Evolutionary conservation across 306 rosid species (phyloP).

Genomic region (Crotalaria pallida): DNA sequence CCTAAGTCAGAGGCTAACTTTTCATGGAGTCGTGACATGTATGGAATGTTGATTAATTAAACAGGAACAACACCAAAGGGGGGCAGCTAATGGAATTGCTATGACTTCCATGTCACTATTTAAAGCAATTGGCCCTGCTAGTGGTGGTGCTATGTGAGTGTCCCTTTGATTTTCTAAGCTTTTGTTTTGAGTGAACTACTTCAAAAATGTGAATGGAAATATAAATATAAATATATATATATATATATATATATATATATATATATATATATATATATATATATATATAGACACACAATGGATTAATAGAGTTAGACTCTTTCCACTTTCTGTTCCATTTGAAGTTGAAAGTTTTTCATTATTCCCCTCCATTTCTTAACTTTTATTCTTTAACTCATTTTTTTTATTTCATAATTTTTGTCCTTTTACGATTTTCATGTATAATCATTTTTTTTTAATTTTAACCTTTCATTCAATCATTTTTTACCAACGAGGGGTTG

Average conservation of each 20-base stretch:
- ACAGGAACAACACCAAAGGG: slow-evolving; percentile 82
- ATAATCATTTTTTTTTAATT: too few species aligned
- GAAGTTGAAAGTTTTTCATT: background rate
- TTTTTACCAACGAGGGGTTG: too few species aligned
- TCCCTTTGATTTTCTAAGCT: background rate
- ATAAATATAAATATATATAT: too few species aligned
- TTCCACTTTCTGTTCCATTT: background rate
- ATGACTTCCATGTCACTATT: slow-evolving; percentile 80
- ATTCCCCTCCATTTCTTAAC: too few species aligned
- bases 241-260: too few species aligned
- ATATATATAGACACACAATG: too few species aligned
- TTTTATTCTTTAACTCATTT: too few species aligned
- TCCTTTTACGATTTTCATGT: too few species aligned
- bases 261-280: too few species aligned
- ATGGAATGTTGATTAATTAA: slow-evolving; percentile 18
- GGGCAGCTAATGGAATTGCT: slow-evolving; percentile 86
- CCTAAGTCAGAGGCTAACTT: background rate
- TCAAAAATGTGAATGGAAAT: background rate
- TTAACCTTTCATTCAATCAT: too few species aligned
- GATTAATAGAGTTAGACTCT: background rate
- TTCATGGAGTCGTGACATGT: background rate
- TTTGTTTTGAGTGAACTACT: background rate
- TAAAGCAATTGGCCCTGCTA: slow-evolving; percentile 86
- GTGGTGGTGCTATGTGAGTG: slow-evolving; percentile 79
- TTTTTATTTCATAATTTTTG: too few species aligned